Conservation (phyloP, 208 protist genomes). For the Crithidia expoeki region DNA sequence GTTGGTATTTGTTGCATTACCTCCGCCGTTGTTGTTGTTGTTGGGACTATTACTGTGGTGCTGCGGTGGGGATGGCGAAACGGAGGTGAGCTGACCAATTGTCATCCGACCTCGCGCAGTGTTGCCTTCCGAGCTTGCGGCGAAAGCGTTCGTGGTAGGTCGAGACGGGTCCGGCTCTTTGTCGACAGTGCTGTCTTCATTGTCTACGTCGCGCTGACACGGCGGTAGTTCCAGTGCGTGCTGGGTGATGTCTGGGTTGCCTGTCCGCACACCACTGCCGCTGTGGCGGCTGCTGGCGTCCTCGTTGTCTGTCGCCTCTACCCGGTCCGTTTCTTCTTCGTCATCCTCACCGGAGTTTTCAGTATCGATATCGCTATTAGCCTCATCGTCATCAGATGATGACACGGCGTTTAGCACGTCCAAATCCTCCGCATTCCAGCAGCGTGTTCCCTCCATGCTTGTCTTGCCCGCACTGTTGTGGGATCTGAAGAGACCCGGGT, state of each 20-base stretch:
- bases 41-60: background rate
- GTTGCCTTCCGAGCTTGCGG: background rate
- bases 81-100: conserved; percentile 21
- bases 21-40: background rate
- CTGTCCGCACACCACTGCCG: conserved; percentile 1
- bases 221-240: background rate
- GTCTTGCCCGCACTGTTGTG: background rate
- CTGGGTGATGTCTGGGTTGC: background rate
- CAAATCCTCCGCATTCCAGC: conserved; percentile 11
- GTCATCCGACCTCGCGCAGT: conserved; percentile 1
- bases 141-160: conserved; percentile 1
- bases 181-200: background rate
- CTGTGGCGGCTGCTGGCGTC: background rate
- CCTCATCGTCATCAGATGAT: background rate
- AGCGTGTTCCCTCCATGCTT: background rate
- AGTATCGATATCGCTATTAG: conserved; percentile 9
- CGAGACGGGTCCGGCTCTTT: conserved; percentile 12
- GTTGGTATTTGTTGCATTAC: too few relatives aligned
- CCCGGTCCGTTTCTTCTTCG: too few relatives aligned
- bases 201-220: too few relatives aligned
- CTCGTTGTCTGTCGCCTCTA: background rate
- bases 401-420: conserved; percentile 8
- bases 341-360: background rate
- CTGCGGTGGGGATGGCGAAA: conserved; percentile 15
- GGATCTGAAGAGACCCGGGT: background rate